These are phyloP conservation scores for Nicotiana attenuata DNA, from an alignment of 257 asterid species.

Conservation along the genomic window DNA sequence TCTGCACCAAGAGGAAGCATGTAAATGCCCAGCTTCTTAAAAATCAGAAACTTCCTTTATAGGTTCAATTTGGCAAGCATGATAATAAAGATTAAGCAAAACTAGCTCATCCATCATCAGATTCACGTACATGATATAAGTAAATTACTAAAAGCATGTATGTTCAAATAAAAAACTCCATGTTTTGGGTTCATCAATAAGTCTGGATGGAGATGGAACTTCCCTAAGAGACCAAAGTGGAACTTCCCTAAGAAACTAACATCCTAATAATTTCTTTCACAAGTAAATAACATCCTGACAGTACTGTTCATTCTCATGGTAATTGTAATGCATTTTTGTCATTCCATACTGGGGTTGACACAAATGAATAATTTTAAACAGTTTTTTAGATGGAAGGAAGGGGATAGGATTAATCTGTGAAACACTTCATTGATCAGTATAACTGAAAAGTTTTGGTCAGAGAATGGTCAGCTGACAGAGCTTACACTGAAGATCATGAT, in stretches of 20 bases:
- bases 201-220: not conserved
- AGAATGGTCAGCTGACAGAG: not conserved
- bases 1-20: conserved; percentile 39
- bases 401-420: not conserved
- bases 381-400: not conserved
- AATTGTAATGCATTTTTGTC: not conserved
- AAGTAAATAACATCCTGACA: not conserved
- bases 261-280: not conserved
- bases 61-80: not conserved
- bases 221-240: not conserved
- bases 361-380: not conserved
- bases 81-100: not conserved
- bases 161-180: not conserved
- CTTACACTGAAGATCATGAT: not conserved
- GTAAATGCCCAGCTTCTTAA: not conserved
- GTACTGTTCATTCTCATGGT: not conserved
- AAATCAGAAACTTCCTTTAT: not conserved
- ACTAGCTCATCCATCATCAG: not conserved
- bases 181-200: not conserved
- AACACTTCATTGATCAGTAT: not conserved
- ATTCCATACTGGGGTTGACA: not conserved
- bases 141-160: not conserved
- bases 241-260: not conserved
- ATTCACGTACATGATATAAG: not conserved
- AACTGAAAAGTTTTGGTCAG: not conserved